Conservation (phyloP, 148 eudicot genomes). For the Silene latifolia region DNA sequence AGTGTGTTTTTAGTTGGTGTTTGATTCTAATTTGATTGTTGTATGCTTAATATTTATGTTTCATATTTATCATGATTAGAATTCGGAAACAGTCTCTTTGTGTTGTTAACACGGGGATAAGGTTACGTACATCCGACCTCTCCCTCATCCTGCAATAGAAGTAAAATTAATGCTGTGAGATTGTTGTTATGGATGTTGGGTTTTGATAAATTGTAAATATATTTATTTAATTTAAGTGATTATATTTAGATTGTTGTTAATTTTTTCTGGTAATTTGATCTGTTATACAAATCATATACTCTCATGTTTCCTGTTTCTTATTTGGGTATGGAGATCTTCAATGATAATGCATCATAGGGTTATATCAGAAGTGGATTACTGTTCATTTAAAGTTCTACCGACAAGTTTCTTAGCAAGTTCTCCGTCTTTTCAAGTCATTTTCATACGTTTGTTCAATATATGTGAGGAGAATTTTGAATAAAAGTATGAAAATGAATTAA, state of each 20-base stretch:
- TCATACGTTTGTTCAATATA: too few species aligned
- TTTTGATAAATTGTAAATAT: neutral
- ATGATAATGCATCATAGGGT: neutral
- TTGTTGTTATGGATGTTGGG: slow-evolving; percentile 11
- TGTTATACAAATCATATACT: neutral
- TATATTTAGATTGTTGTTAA: neutral
- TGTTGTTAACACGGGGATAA: too few species aligned
- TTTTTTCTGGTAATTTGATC: neutral
- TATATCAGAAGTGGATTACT: neutral
- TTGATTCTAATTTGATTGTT: slow-evolving; percentile 1
- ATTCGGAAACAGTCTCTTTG: too few species aligned
- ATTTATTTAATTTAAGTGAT: too few species aligned
- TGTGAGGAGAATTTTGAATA: too few species aligned
- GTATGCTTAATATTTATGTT: neutral
- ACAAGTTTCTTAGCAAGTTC: neutral
- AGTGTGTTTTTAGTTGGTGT: neutral
- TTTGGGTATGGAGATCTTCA: neutral
- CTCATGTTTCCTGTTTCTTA: neutral
- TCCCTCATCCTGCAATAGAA: too few species aligned
- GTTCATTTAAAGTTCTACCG: neutral
- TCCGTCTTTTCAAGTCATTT: too few species aligned
- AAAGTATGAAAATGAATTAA: too few species aligned
- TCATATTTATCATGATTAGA: too few species aligned
- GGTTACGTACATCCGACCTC: too few species aligned
- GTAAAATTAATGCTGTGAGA: neutral